Evolutionary conservation across 495 filamentous ascomycete species (phyloP).

Genomic region (Daldinia childiae): DNA sequence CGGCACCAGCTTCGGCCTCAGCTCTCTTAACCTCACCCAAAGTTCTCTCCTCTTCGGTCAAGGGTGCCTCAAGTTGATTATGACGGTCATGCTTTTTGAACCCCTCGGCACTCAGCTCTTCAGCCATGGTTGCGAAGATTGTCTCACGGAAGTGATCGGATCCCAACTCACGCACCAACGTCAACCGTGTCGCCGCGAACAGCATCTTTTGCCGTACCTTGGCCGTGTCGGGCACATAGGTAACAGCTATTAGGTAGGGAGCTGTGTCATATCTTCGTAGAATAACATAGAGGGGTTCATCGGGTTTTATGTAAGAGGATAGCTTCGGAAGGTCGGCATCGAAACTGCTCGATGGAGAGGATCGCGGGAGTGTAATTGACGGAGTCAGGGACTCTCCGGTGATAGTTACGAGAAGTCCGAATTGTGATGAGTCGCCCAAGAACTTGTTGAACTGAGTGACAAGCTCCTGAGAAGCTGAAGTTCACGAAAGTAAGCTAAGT

Average conservation of each 20-base stretch:
- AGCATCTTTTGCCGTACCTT: constrained; percentile 96
- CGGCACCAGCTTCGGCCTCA: constrained; percentile 79
- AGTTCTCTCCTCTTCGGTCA: constrained; percentile 87
- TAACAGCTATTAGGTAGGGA: constrained; percentile 75
- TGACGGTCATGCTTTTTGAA: constrained; percentile 82
- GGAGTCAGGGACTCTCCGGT: constrained; percentile 77
- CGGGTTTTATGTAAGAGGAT: constrained; percentile 70
- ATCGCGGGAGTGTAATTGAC: constrained; percentile 64
- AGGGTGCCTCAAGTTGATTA: constrained; percentile 71
- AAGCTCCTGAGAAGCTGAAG: constrained; percentile 85
- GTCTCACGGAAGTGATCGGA: constrained; percentile 84
- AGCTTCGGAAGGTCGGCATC: constrained; percentile 67
- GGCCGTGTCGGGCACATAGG: constrained; percentile 90
- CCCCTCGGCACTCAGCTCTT: constrained; percentile 74
- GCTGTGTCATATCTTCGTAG: constrained; percentile 70
- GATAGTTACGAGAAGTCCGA: constrained; percentile 86
- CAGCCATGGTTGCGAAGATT: constrained; percentile 78
- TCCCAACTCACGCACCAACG: constrained; percentile 85
- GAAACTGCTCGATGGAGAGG: constrained; percentile 61
- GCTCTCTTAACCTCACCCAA: constrained; percentile 79
- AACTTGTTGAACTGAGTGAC: constrained; percentile 81
- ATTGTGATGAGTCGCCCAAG: constrained; percentile 68
- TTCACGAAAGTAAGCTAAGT: constrained; percentile 14
- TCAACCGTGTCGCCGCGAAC: constrained; percentile 87
- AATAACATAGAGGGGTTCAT: constrained; percentile 83